These are phyloP conservation scores for Neurospora africana DNA, from an alignment of 495 filamentous ascomycete genomes.

Conservation along the genomic window DNA sequence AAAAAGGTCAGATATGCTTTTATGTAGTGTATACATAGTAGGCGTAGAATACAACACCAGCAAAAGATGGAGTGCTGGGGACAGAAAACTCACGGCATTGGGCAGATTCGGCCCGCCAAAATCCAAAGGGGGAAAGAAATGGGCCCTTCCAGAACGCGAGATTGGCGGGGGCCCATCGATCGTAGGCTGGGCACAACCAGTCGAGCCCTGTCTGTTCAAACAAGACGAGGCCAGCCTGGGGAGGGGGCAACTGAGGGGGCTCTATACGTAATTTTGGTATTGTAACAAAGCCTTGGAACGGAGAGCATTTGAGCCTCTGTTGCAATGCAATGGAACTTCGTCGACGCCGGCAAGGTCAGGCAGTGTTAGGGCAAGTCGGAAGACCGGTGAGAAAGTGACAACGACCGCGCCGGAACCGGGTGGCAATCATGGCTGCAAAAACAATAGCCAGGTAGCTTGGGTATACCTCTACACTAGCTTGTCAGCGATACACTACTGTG, in stretches of 20 bases:
- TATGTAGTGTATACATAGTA: no score
- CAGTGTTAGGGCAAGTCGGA: background rate
- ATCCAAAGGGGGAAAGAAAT: slow-evolving; percentile 3
- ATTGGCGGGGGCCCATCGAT: slow-evolving; percentile 1
- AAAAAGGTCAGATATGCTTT: background rate
- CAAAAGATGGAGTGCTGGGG: background rate
- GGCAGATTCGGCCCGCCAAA: background rate
- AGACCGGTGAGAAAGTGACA: background rate
- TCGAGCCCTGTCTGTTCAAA: background rate
- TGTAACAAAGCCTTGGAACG: background rate
- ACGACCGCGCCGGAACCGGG: background rate
- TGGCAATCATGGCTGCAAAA: background rate
- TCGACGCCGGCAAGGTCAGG: background rate
- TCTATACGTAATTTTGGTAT: background rate
- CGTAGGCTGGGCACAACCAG: background rate
- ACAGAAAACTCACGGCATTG: background rate
- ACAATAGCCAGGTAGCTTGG: background rate
- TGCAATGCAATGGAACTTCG: background rate
- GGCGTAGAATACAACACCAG: background rate
- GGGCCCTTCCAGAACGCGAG: slow-evolving; percentile 16
- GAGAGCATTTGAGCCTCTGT: background rate
- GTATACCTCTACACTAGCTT: no score
- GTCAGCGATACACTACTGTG: no score
- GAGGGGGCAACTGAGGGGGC: background rate
- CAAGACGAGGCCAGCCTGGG: background rate